These are phyloP conservation scores for Pseudognaphalium luteoalbum DNA, from an alignment of 129 eudicot species.

Conservation along the genomic window DNA sequence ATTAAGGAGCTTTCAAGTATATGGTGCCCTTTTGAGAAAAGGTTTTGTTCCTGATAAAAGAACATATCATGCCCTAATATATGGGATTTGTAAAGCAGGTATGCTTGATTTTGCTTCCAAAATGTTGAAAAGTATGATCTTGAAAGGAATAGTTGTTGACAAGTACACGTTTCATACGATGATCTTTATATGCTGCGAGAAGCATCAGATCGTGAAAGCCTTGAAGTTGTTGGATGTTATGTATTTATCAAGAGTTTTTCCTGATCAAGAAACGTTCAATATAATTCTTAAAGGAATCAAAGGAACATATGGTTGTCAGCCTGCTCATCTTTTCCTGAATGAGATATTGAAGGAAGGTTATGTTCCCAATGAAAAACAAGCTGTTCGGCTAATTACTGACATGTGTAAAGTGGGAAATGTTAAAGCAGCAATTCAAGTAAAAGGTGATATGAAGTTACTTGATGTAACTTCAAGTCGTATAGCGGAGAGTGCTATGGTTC, in stretches of 20 bases:
- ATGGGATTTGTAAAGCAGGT: constrained; percentile 59
- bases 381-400: constrained; percentile 53
- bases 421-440: constrained; percentile 55
- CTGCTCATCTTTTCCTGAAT: constrained; percentile 40
- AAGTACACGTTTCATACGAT: constrained; percentile 58
- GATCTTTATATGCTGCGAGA: constrained; percentile 53
- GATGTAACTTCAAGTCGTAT: constrained; percentile 45
- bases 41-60: constrained; percentile 73
- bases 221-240: constrained; percentile 61
- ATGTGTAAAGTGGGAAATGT: constrained; percentile 68
- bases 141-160: constrained; percentile 52
- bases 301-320: constrained; percentile 38
- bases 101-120: constrained; percentile 68
- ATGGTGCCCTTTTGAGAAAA: constrained; percentile 43
- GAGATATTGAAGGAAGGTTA: constrained; percentile 66
- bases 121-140: constrained; percentile 61
- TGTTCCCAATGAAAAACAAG: constrained; percentile 56
- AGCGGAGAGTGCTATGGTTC: constrained; percentile 79
- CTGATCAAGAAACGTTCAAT: constrained; percentile 56
- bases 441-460: constrained; percentile 53
- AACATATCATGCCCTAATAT: constrained; percentile 67
- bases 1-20: constrained; percentile 50
- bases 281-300: constrained; percentile 60
- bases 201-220: constrained; percentile 59
- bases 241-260: constrained; percentile 42